Evolutionary conservation across 805 yeast genomes (phyloP), one percentile per base, ranked within the genome.

Genomic region (Kodamaea laetipori): DNA sequence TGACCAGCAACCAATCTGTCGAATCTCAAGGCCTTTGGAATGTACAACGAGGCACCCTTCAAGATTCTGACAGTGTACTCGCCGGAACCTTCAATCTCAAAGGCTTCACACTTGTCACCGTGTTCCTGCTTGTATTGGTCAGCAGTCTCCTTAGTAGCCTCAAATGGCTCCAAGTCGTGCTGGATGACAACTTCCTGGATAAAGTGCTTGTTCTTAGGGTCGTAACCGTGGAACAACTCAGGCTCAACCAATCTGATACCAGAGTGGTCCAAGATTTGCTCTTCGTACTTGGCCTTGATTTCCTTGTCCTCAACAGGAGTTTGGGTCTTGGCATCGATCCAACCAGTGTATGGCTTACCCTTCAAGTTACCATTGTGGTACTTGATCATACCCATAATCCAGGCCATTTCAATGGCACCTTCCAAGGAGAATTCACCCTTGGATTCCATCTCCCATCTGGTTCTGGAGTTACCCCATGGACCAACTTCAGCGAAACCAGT

Each of bases 371-470:
- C 98, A 55, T 88, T 87, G 74, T 87, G 94, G 74, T 94, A 94
- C 72, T 88, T 89, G 73, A 94, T 90, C 63, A 86, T 79, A 55
- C 97, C 97, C 98, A 94, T 94, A 57, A 94, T 90, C 97, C 98
- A 94, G 39, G 99, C 98, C 96, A 94, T 90, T 74, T 94, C 99
- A 63, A 94, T 85, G 62, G 97, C 86, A 61, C 99, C 99, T 72
- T 94, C 99, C 57, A 94, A 74, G 7, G 97, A 90, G 71, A 94
- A 94, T 63, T 86, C 89, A 60, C 99, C 99, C 48, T 67, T 55
- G 36, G 97, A 88, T 74, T 94, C 99, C 96, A 94, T 94, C 71
- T 94, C 98, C 99, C 99, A 94, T 78, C 99, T 82, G 45, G 99
- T 94, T 79, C 98, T 86, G 28, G 99, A 73, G 66, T 90, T 90